Base-by-base conservation (phyloP, 2,329 filamentous ascomycete species). In the Magnaporthiopsis rhizophila region DNA sequence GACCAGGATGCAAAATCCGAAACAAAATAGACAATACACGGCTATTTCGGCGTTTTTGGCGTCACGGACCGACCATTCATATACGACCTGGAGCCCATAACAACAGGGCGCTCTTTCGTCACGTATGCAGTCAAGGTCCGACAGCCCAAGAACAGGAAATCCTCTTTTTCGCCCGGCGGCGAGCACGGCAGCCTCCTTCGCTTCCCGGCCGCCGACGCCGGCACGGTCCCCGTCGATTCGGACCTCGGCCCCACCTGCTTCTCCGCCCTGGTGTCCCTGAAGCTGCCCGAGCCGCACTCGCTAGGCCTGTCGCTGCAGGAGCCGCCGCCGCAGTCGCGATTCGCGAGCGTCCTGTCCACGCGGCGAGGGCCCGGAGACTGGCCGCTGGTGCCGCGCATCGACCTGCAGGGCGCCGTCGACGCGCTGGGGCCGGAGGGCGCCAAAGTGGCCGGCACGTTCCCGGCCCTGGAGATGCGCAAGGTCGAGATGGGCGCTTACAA, bases 261-360 rank as follows among this genome's bases (percentile, higher is more conserved):
- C 70, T 80, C 77, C 13, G 81, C 80, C 57, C 71, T 85, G 9
- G 76, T 80, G 53, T 84, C 83, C 2, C 83, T 86, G 70, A 82
- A 83, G 64, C 73, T 76, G 7, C 71, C 77, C 3, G 72, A 75
- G 58, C 66, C 73, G 3, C 68, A 74, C 68, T 71, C 68, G 58
- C 74, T 72, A 0, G 74, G 76, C 3, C 71, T 77, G 38, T 72
- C 76, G 8, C 69, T 72, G 0, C 80, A 84, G 63, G 76, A 78
- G 21, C 56, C 66, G 1, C 69, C 82, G 0, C 74, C 76, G 0
- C 81, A 83, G 64, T 59, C 71, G 9, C 76, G 80, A 3, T 84
- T 78, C 66, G 74, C 73, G 0, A 65, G 71, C 0, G 75, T 83
- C 26, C 72, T 85, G 3, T 69, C 67, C 0, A 72, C 72, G 1